Evolutionary conservation across 352 stramenopile species (phyloP).

Genomic region (Blastocystis sp.): DNA sequence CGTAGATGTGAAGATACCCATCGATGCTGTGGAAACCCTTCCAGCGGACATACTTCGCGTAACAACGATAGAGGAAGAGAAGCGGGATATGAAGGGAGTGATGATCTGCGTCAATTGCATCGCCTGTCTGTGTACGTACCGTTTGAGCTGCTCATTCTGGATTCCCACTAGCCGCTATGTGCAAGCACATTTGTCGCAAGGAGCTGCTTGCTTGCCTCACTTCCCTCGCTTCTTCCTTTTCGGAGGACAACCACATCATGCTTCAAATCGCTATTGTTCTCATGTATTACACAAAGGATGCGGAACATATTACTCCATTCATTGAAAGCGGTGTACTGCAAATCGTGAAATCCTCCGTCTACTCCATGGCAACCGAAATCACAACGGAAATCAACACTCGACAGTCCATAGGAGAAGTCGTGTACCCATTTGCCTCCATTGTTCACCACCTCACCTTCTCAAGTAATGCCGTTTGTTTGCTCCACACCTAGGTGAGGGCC

Average conservation of each 20-base stretch:
- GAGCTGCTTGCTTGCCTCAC: neutral
- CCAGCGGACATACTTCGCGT: neutral
- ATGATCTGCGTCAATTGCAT: slow-evolving; percentile 33
- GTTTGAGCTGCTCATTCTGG: neutral
- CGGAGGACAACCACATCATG: slow-evolving; percentile 27
- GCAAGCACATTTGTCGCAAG: neutral
- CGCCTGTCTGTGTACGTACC: slow-evolving; percentile 21
- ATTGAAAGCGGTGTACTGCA: neutral
- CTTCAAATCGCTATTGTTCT: slow-evolving; percentile 19
- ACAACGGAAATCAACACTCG: neutral
- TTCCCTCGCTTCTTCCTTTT: neutral
- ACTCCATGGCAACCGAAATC: neutral
- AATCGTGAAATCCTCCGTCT: slow-evolving; percentile 14
- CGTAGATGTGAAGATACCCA: slow-evolving; percentile 10
- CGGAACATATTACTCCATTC: neutral
- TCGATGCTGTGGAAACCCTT: neutral
- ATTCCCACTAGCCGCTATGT: neutral
- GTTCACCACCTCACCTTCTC: neutral
- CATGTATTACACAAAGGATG: slow-evolving; percentile 27
- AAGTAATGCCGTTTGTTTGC: neutral
- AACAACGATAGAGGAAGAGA: neutral
- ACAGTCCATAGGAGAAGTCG: neutral
- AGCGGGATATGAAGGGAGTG: neutral
- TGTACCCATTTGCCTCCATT: slow-evolving; percentile 57
- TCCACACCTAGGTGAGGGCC: neutral